Evolutionary conservation across 768 basidiomycete genomes (phyloP).

Genomic region (Krasilnikovozyma curviuscula): DNA sequence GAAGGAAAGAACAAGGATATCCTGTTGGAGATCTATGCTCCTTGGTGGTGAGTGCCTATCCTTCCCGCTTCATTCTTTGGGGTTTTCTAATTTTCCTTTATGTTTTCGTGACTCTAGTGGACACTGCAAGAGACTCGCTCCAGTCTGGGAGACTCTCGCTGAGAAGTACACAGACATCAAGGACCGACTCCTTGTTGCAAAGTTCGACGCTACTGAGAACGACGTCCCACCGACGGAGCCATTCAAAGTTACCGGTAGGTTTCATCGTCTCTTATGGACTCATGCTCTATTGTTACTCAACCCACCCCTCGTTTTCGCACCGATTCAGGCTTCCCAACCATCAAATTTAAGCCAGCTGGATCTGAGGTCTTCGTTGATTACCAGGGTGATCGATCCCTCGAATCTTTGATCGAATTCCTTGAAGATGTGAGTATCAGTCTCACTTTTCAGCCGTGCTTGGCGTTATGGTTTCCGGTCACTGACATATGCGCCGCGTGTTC

Average conservation of each 20-base stretch:
- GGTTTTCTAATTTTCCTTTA: neutral
- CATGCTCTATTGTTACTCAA: neutral
- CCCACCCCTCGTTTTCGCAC: neutral
- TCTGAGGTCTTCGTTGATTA: slow-evolving; percentile 72
- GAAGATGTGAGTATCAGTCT: no score
- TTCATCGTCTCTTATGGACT: slow-evolving; percentile 26
- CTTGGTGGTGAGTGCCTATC: slow-evolving; percentile 45
- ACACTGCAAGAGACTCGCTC: slow-evolving; percentile 92
- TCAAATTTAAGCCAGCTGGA: slow-evolving; percentile 92
- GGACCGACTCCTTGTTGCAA: slow-evolving; percentile 36
- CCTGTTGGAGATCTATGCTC: slow-evolving; percentile 90
- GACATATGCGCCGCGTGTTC: no score
- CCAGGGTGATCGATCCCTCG: slow-evolving; percentile 61
- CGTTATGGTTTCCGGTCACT: no score
- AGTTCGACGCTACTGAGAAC: slow-evolving; percentile 92
- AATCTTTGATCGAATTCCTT: slow-evolving; percentile 64
- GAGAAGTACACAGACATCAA: slow-evolving; percentile 59
- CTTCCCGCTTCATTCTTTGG: neutral
- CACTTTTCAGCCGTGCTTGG: no score
- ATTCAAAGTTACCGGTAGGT: slow-evolving; percentile 59
- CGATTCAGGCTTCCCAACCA: slow-evolving; percentile 46
- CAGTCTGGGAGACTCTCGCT: slow-evolving; percentile 76
- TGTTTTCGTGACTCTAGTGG: slow-evolving; percentile 34
- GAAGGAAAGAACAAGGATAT: slow-evolving; percentile 59
- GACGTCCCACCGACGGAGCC: slow-evolving; percentile 73